These are phyloP conservation scores for Waltiozyma sp. DNA, from an alignment of 1,139 yeast genomes.

Conservation along the genomic window DNA sequence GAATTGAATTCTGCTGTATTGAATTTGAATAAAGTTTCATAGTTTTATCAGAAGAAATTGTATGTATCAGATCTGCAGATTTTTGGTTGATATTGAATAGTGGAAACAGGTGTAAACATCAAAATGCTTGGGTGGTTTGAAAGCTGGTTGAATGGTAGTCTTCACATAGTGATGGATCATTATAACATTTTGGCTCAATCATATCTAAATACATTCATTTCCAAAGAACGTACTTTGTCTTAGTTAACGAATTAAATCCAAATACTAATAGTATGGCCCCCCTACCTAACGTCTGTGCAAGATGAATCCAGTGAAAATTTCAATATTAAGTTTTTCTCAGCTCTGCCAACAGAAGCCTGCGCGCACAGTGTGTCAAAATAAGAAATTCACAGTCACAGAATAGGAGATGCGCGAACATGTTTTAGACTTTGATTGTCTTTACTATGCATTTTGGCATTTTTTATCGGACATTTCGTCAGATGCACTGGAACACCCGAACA, in stretches of 20 bases:
- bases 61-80: no score
- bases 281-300: not conserved
- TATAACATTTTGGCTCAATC: not conserved
- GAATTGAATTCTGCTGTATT: not conserved
- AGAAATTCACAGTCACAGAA: not conserved
- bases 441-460: constrained; percentile 4
- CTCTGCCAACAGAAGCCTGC: not conserved
- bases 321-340: not conserved
- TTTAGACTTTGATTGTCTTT: constrained; percentile 2
- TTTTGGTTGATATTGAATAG: no score
- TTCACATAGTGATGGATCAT: not conserved
- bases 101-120: no score
- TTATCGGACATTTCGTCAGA: constrained; percentile 2
- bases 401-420: not conserved
- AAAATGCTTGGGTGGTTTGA: not conserved
- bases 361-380: not conserved
- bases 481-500: constrained; percentile 3
- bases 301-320: not conserved
- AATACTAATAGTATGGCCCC: no score
- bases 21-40: not conserved
- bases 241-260: not conserved
- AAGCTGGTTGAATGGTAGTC: not conserved
- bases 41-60: no score
- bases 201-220: not conserved
- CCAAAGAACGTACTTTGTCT: constrained; percentile 15